phyloP scores from a whole-genome alignment of 352 stramenopile genomes.

The Globisporangium solare region DNA sequence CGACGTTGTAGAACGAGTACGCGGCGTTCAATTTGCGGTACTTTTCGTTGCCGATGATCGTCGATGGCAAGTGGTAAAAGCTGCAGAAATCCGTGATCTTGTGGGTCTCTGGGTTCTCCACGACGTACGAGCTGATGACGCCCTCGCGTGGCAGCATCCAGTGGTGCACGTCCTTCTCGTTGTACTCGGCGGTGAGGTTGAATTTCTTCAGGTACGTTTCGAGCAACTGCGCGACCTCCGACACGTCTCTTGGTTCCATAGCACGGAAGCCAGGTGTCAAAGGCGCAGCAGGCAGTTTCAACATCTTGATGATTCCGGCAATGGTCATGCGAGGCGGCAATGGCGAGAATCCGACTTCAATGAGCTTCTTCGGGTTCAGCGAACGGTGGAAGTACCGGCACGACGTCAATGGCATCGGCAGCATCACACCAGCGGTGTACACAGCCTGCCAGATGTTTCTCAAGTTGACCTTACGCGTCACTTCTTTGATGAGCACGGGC shows the following conservation, averaged over 20 bases:
- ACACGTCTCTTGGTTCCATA: constrained; percentile 55
- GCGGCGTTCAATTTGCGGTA: constrained; percentile 95
- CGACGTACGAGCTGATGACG: constrained; percentile 95
- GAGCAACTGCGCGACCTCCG: constrained; percentile 43
- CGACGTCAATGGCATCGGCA: constrained; percentile 93
- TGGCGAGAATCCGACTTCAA: constrained; percentile 96
- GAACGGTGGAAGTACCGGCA: constrained; percentile 97
- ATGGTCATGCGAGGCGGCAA: constrained; percentile 94
- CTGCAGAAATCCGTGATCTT: constrained; percentile 92
- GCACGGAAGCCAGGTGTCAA: constrained; percentile 34
- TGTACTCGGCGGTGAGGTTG: constrained; percentile 85
- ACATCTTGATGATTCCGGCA: constrained; percentile 87
- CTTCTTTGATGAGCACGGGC: constrained; percentile 99
- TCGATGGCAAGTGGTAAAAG: constrained; percentile 98
- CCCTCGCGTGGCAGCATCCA: constrained; percentile 95
- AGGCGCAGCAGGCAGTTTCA: constrained; percentile 72
- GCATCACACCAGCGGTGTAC: constrained; percentile 97
- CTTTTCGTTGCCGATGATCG: constrained; percentile 93
- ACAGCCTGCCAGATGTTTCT: constrained; percentile 93
- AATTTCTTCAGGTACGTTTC: constrained; percentile 56
- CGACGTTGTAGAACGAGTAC: constrained; percentile 99
- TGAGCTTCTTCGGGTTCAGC: constrained; percentile 98
- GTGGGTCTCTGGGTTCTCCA: constrained; percentile 65
- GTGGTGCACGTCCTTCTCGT: constrained; percentile 93
- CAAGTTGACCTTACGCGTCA: constrained; percentile 98